Conservation (phyloP, 495 filamentous ascomycete genomes). For the Haplographium delicatum region DNA sequence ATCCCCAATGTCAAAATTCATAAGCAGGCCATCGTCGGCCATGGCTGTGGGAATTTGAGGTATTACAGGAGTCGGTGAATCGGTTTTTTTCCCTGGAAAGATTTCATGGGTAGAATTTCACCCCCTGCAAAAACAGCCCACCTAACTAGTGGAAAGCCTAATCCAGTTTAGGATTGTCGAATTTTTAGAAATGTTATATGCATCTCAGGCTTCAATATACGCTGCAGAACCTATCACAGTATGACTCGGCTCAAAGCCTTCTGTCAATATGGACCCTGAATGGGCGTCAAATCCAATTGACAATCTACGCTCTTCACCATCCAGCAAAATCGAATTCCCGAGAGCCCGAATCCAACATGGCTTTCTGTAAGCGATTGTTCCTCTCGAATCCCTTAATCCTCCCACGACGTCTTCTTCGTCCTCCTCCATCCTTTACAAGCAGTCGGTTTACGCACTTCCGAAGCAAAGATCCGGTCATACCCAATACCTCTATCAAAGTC, state of each 20-base stretch:
- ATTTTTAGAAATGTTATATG: not conserved
- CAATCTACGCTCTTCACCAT: not conserved
- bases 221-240: conserved; percentile 26
- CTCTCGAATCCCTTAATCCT: too few species aligned
- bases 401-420: conserved; percentile 1
- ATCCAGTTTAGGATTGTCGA: not conserved
- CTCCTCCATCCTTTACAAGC: conserved; percentile 12
- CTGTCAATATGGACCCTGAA: conserved; percentile 18
- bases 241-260: conserved; percentile 18
- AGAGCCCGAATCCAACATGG: not conserved
- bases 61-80: not conserved
- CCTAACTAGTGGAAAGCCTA: conserved; percentile 12
- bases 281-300: conserved; percentile 1
- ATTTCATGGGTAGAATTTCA: conserved; percentile 15
- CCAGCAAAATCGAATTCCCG: not conserved
- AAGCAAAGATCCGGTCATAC: conserved; percentile 28
- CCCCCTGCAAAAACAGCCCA: conserved; percentile 9
- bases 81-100: not conserved
- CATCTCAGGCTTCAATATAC: conserved; percentile 14
- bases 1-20: conserved; percentile 81
- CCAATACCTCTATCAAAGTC: conserved; percentile 58
- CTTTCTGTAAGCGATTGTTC: too few species aligned
- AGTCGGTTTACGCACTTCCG: not conserved
- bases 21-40: conserved; percentile 91
- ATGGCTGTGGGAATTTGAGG: conserved; percentile 39